Evolutionary conservation across 1,139 yeast genomes (phyloP), one percentile per base, ranked within the genome.

Genomic region (Kurtzmaniella quercitrusa): DNA sequence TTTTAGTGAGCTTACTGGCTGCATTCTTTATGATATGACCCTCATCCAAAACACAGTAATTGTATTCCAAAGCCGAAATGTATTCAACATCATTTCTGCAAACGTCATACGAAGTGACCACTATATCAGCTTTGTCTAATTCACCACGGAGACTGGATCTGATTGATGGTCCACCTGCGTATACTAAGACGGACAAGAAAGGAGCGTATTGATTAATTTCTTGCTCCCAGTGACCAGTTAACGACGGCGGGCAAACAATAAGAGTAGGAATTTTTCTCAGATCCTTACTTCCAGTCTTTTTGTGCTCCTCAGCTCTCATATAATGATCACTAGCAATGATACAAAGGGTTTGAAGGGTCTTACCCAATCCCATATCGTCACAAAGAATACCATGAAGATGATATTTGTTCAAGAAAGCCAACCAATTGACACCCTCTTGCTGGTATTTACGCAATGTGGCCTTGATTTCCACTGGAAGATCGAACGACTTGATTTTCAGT

Each of bases 291-390:
- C 74, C 64, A 0, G 95, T 81, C 45, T 78, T 69, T 12, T 65
- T 64, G 59, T 72, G 85, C 49, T 81, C 85, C 51, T 85, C 85
- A 12, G 80, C 82, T 55, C 98, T 80, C 50, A 88, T 58, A 57
- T 89, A 88, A 59, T 94, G 98, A 57, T 94, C 98, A 55, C 97
- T 88, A 0, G 98, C 87, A 43, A 94, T 89, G 50, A 94, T 93
- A 66, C 98, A 94, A 56, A 94, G 89, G 0, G 98, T 91, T 63
- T 94, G 99, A 48, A 94, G 73, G 0, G 99, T 94, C 60, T 94
- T 94, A 45, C 99, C 99, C 33, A 94, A 75, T 11, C 99, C 99
- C 99, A 94, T 94, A 79, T 94, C 99, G 63, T 94, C 99, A 78
- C 98, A 93, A 41, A 94, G 70, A 55, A 94, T 89, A 41, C 98